A percentile compares a stretch with the other conserved stretches of the same genome.
These are phyloP conservation scores for Amanita pseudoporphyria DNA, from an alignment of 768 basidiomycete species.

Conservation along the genomic window DNA sequence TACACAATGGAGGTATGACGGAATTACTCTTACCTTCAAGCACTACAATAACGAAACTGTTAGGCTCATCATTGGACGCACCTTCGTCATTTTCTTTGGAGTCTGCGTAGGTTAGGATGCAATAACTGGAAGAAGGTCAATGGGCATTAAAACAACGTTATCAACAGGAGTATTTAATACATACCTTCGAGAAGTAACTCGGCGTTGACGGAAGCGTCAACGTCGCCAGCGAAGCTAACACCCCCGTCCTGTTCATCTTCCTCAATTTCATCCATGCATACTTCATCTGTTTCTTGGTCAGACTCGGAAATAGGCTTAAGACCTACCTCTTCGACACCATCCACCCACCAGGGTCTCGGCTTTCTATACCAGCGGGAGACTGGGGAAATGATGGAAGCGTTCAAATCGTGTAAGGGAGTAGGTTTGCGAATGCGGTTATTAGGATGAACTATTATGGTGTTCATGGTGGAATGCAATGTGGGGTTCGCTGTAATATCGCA, in stretches of 20 bases:
- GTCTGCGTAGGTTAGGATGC: background rate
- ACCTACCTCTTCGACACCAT: background rate
- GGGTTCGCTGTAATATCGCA: background rate
- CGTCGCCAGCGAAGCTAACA: background rate
- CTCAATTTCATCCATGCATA: too few species aligned
- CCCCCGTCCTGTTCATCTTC: background rate
- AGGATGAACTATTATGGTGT: background rate
- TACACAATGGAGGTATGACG: too few species aligned
- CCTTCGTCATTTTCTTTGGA: background rate
- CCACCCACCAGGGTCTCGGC: conserved; percentile 1
- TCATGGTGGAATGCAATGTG: background rate
- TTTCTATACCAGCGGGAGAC: background rate
- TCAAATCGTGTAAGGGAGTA: background rate
- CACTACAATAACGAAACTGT: background rate
- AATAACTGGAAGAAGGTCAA: background rate
- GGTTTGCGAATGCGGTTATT: background rate
- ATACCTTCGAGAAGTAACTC: background rate
- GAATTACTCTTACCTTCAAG: background rate
- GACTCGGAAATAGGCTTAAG: background rate
- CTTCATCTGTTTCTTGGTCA: background rate
- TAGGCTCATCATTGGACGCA: background rate
- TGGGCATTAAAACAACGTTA: too few species aligned
- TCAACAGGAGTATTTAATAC: background rate
- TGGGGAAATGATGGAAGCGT: background rate
- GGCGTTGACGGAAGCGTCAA: background rate